Percentiles rank a stretch among this genome's conserved stretches.
Evolutionary conservation across 2,329 filamentous ascomycete species (phyloP).

Genomic region (Penicillium griseofulvum): DNA sequence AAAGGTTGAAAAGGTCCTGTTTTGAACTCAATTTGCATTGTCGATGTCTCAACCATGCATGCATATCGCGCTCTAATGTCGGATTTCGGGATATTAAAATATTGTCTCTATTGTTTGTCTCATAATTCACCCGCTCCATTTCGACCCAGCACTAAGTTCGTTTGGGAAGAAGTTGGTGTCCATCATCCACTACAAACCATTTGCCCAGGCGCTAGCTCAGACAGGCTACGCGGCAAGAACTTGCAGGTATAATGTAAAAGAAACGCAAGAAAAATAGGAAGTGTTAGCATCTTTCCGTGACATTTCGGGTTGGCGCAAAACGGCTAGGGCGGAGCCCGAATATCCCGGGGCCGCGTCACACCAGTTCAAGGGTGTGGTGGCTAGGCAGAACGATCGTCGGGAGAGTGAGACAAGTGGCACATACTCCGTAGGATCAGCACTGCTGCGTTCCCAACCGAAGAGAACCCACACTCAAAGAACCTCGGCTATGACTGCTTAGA

Average conservation of each 20-base stretch:
- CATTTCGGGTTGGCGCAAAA: background rate
- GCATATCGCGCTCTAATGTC: background rate
- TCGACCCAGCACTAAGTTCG: background rate
- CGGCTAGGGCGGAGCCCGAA: background rate
- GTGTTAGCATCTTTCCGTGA: background rate
- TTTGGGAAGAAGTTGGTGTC: background rate
- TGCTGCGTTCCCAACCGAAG: background rate
- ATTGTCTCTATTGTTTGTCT: background rate
- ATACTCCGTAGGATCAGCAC: slow-evolving; percentile 4
- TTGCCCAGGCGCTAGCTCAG: background rate
- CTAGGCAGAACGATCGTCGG: slow-evolving; percentile 1
- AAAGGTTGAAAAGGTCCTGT: background rate
- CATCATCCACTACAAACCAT: background rate
- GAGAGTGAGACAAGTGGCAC: slow-evolving; percentile 8
- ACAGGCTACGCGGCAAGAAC: background rate
- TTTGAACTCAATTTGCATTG: background rate
- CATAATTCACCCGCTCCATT: background rate
- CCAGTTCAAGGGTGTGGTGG: background rate
- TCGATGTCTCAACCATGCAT: background rate
- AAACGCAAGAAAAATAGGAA: background rate
- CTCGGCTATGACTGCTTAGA: background rate
- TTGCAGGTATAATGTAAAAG: background rate
- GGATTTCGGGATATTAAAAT: background rate
- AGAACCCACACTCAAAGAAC: background rate
- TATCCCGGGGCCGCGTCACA: background rate